Evolutionary conservation across 176 grass and related monocot species (phyloP), one percentile per base, ranked within the genome.

Genomic region (Aegilops bicornis): DNA sequence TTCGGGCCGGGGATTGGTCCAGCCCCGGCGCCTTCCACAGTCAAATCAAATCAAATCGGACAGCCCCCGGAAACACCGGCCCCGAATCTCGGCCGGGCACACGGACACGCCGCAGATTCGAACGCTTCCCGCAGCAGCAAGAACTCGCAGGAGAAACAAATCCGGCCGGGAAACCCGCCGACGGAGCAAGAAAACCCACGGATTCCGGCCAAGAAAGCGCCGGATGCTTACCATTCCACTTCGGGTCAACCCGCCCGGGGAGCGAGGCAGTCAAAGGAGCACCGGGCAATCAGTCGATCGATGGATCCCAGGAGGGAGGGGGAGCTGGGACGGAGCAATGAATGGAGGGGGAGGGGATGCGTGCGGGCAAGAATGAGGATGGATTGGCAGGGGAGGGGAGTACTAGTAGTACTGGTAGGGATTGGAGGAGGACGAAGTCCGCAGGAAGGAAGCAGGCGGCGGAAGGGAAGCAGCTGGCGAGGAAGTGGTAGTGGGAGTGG

Each of bases 41-140:
- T 61, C 16, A 76, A 76, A 76, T 69, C 11, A 76, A 76, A 76
- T 87, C 81, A 76, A 76, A 76, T 87, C 81, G 12, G 81, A 81
- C 85, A 81, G 45, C 7, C n/a, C 0, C 69, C 2, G 48, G 61
- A 31, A 58, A 81, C 65, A 84, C 3, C 15, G 19, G 81, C 69
- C 35, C 11, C 16, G 23, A 87, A 87, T 62, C 47, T 16, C 69
- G 75, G 89, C 42, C 42, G 73, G 3, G 43, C 43, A 0, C 42
- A 45, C 11, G 42, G 10, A 13, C 9, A 42, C 40, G 0, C 0
- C 39, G 0, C 8, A 54, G 40, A 78, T 86, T 71, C 81, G 45
- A 85, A 80, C 76, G 24, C 1, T 1, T 3, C n/a, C 6, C 12
- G 33, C 4, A 17, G 29, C 45, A 76, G 27, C 27, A 27, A 10